Evolutionary conservation across 2,329 filamentous ascomycete species (phyloP), one percentile per base, ranked within the genome.

Genomic region (Botrytis fragariae): DNA sequence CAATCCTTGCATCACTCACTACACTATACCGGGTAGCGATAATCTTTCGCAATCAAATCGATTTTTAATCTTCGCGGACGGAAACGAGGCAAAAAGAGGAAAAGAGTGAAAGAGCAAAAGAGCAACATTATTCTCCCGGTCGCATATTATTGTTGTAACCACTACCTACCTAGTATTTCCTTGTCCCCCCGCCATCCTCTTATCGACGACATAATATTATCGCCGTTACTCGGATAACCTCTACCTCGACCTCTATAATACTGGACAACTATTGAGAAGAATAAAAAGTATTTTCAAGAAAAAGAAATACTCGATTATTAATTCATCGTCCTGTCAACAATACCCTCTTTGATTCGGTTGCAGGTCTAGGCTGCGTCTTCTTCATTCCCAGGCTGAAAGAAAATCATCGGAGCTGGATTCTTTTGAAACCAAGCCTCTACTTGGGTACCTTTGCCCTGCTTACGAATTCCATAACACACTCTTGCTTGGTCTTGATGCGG

Each of bases 351-450:
- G 71, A 74, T 69, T 63, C 67, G 71, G 67, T 71, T 75, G 75
- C 76, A 75, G 74, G 74, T 69, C 73, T 29, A 72, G 73, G 74
- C 71, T 70, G 74, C 74, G 72, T 74, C 73, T 44, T 57, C 59
- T 70, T 60, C 32, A 35, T 71, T 73, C 57, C 57, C 51, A 57
- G 59, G 76, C 29, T 60, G 39, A 60, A 64, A 76, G 76, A 74
- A 77, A 73, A 74, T 69, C 73, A 64, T 61, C 72, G 61, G 70
- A 63, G 60, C 59, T 71, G 44, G 64, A 44, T 69, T 48, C 42
- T 62, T 67, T 73, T 74, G 70, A 74, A 74, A 42, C 73, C 73
- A 75, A 77, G 78, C 72, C 77, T 68, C 76, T 76, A 75, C 78
- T 74, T 77, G 61, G 62, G 73, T 74, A 73, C 75, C 75, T 39